phyloP scores from a whole-genome alignment of 106 monocot species.

The Allium sativum region DNA sequence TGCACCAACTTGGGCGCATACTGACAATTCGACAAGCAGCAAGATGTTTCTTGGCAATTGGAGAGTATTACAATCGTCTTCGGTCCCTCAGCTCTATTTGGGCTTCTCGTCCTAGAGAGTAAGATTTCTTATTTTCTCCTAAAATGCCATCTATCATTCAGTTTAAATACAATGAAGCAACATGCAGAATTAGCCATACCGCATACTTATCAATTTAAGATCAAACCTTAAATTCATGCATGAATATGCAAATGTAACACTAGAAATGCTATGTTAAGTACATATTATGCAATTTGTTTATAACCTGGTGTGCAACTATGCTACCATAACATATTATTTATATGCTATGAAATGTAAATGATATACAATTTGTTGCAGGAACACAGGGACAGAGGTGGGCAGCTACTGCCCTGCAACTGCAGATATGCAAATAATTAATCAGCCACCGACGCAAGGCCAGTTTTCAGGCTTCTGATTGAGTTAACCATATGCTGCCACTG shows the following conservation, averaged over 20 bases:
- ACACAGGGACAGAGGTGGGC: slow-evolving; percentile 20
- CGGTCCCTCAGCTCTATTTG: slow-evolving; percentile 85
- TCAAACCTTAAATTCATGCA: neutral
- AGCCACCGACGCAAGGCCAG: slow-evolving; percentile 2
- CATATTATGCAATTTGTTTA: neutral
- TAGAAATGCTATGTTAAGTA: neutral
- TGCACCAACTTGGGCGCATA: slow-evolving; percentile 63
- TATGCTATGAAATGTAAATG: neutral
- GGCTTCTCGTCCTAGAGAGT: slow-evolving; percentile 82
- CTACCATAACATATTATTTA: neutral
- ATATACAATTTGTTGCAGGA: slow-evolving; percentile 16
- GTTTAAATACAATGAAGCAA: neutral
- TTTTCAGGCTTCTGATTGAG: slow-evolving; percentile 17
- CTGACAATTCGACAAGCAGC: slow-evolving; percentile 74
- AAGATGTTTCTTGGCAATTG: slow-evolving; percentile 70
- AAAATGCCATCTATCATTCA: neutral
- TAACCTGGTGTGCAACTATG: neutral
- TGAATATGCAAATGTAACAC: neutral
- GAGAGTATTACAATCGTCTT: slow-evolving; percentile 67
- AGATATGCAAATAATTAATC: slow-evolving; percentile 29
- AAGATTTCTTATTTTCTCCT: slow-evolving; percentile 12
- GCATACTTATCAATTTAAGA: neutral
- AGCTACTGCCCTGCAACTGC: slow-evolving; percentile 14
- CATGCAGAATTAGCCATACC: neutral
- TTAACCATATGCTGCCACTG: no score